phyloP scores from a whole-genome alignment of 441 rosid genomes.

The Pelargonium australe region DNA sequence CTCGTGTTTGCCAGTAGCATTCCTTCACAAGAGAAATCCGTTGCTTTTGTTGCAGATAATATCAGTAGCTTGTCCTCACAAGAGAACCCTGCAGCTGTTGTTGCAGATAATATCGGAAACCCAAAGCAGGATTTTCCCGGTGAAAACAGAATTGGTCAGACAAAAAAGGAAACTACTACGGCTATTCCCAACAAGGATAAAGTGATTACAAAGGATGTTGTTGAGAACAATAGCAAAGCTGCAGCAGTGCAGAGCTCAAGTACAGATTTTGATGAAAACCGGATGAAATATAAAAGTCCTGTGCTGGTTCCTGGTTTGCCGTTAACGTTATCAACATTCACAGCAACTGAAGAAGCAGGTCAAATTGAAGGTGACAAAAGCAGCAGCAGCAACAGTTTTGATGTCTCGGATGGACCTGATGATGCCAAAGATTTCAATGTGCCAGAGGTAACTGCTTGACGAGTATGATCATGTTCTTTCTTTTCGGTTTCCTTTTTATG shows the following conservation, averaged over 20 bases:
- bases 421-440: constrained; percentile 28
- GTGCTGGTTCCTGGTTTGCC: constrained; percentile 66
- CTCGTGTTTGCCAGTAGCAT: not conserved
- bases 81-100: constrained; percentile 25
- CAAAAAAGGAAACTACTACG: constrained; percentile 18
- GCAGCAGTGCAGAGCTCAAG: constrained; percentile 14
- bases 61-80: constrained; percentile 2
- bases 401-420: constrained; percentile 26
- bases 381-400: constrained; percentile 4
- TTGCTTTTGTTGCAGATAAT: not conserved
- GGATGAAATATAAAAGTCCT: constrained; percentile 29
- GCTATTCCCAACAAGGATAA: constrained; percentile 15
- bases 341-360: constrained; percentile 26
- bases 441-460: constrained; percentile 69
- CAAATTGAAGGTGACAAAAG: constrained; percentile 21
- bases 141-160: constrained; percentile 16
- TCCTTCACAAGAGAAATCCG: not conserved
- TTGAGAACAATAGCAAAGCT: constrained; percentile 16
- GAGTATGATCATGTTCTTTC: constrained; percentile 27
- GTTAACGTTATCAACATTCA: constrained; percentile 18
- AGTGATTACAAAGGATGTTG: constrained; percentile 9
- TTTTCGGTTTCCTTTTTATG: constrained; percentile 9
- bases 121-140: constrained; percentile 20
- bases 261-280: constrained; percentile 23
- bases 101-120: constrained; percentile 35